Percentiles rank a stretch among this genome's conserved stretches.
Evolutionary conservation across 2,329 filamentous ascomycete genomes (phyloP).

Genomic region (Septoria linicola): DNA sequence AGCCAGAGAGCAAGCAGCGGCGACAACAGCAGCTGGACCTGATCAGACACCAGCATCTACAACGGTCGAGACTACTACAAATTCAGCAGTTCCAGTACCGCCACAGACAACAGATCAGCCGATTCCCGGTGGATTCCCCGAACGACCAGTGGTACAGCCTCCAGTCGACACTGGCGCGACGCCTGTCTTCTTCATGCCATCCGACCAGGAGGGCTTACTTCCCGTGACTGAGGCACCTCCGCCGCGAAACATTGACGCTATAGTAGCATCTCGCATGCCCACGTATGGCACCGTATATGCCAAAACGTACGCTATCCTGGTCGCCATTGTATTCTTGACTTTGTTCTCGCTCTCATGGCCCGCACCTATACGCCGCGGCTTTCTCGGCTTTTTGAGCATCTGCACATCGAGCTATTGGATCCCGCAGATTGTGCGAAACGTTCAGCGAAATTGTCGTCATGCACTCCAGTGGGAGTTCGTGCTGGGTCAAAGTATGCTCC

Average conservation of each 20-base stretch:
- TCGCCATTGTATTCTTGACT: slow-evolving; percentile 58
- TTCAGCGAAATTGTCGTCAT: slow-evolving; percentile 84
- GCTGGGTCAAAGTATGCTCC: slow-evolving; percentile 74
- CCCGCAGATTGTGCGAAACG: slow-evolving; percentile 88
- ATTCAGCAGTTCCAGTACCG: background rate
- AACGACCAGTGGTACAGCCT: slow-evolving; percentile 45
- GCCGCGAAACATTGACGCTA: slow-evolving; percentile 18
- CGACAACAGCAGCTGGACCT: slow-evolving; percentile 8
- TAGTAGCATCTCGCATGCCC: slow-evolving; percentile 27
- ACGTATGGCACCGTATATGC: slow-evolving; percentile 59
- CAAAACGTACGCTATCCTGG: slow-evolving; percentile 61
- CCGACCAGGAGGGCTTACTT: slow-evolving; percentile 55
- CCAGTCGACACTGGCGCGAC: slow-evolving; percentile 50
- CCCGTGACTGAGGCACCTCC: slow-evolving; percentile 41
- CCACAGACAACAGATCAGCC: slow-evolving; percentile 25
- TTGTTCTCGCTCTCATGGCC: slow-evolving; percentile 61
- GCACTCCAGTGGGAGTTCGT: slow-evolving; percentile 92
- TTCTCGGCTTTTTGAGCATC: slow-evolving; percentile 64
- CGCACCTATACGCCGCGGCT: slow-evolving; percentile 51
- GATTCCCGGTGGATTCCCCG: slow-evolving; percentile 14
- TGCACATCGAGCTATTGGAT: slow-evolving; percentile 86
- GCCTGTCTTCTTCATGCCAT: slow-evolving; percentile 57
- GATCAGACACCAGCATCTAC: background rate
- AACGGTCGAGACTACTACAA: background rate
- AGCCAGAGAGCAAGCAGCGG: slow-evolving; percentile 16